phyloP scores from a whole-genome alignment of 768 basidiomycete genomes.

The Podaxis pistillaris region DNA sequence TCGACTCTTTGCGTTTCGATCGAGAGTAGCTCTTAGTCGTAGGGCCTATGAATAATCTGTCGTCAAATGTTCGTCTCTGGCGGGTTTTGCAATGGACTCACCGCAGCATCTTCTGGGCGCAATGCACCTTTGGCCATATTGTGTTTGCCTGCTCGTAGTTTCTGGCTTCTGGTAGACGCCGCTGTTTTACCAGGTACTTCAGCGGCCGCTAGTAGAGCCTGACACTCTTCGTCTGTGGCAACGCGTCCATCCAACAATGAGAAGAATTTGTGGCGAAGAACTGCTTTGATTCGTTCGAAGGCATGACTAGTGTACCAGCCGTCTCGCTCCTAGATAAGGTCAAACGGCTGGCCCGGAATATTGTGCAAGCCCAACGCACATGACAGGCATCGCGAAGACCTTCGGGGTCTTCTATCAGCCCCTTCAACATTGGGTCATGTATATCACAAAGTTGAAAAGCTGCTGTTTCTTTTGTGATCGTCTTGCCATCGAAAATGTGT shows the following conservation, averaged over 20 bases:
- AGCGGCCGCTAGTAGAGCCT: conserved; percentile 49
- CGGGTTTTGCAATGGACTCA: conserved; percentile 32
- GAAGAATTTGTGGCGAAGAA: conserved; percentile 86
- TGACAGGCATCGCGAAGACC: conserved; percentile 71
- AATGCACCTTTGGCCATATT: conserved; percentile 89
- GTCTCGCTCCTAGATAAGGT: conserved; percentile 60
- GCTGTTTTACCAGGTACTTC: conserved; percentile 39
- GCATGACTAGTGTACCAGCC: conserved; percentile 85
- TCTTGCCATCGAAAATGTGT: conserved; percentile 88
- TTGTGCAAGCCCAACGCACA: conserved; percentile 44
- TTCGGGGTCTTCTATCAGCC: conserved; percentile 74
- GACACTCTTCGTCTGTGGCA: conserved; percentile 73
- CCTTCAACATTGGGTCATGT: conserved; percentile 76
- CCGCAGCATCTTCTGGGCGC: conserved; percentile 80
- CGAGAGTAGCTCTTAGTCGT: conserved; percentile 64
- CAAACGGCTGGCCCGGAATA: background rate
- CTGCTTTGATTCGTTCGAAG: conserved; percentile 79
- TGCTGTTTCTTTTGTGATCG: conserved; percentile 79
- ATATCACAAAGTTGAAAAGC: conserved; percentile 96
- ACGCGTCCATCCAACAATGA: conserved; percentile 69
- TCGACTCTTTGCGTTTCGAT: conserved; percentile 43
- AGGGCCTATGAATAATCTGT: conserved; percentile 48
- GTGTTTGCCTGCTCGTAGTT: conserved; percentile 67
- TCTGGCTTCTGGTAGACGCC: conserved; percentile 44
- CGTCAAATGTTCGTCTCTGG: background rate